phyloP scores from a whole-genome alignment of 176 grass and related monocot species.

The Tillandsia fasciculata region DNA sequence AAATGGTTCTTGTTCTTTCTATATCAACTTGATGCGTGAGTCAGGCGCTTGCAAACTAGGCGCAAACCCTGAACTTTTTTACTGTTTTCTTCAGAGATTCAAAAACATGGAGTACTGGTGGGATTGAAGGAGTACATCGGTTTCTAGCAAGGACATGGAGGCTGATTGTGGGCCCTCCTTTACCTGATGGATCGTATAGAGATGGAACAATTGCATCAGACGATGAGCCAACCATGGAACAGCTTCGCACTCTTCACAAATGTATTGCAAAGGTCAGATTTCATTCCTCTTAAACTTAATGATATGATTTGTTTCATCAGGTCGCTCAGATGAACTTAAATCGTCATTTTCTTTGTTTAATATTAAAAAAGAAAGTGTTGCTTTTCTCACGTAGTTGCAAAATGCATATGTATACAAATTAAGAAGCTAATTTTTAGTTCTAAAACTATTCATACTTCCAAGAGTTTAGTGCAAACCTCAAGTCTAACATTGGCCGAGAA shows the following conservation, averaged over 20 bases:
- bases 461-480: no score
- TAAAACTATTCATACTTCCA: no score
- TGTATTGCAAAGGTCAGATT: slow-evolving; percentile 70
- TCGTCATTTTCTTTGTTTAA: no score
- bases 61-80: no score
- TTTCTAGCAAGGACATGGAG: slow-evolving; percentile 96
- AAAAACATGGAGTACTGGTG: slow-evolving; percentile 91
- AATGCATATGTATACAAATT: no score
- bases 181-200: slow-evolving; percentile 64
- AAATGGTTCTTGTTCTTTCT: not conserved
- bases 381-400: no score
- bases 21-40: no score
- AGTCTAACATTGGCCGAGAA: no score
- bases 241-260: slow-evolving; percentile 78
- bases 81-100: slow-evolving; percentile 43
- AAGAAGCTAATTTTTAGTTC: no score
- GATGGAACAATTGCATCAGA: slow-evolving; percentile 46
- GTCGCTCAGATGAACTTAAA: not conserved
- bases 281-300: not conserved
- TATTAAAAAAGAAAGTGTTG: no score
- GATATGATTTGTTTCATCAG: not conserved
- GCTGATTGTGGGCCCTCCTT: slow-evolving; percentile 61
- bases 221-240: slow-evolving; percentile 56
- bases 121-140: slow-evolving; percentile 91
- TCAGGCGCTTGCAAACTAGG: no score